Base-by-base conservation (phyloP, 2,329 filamentous ascomycete genomes). In the Ophiostoma sp. region DNA sequence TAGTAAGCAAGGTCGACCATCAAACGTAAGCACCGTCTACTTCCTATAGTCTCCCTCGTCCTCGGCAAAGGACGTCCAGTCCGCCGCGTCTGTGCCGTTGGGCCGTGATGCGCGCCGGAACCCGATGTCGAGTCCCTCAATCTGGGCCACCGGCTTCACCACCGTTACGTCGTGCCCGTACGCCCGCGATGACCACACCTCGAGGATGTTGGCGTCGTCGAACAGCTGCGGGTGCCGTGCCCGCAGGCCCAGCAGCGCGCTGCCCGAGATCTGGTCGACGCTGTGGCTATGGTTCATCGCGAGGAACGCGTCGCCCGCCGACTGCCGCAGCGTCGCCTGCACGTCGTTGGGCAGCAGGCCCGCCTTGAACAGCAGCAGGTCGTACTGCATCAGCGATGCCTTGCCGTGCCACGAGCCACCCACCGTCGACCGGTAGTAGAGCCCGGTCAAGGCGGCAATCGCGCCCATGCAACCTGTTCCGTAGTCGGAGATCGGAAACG, bases 381-480 rank as follows among this genome's bases (percentile, higher is more conserved):
- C 87, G 74, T 91, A 91, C 73, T 91, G 88, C 73, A 87, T 81
- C 18, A 91, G 79, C 1, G 86, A 88, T 0, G 83, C 85, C 66
- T 83, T 85, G 64, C 87, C 87, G 69, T 87, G 81, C 81, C 88
- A 90, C 0, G 86, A 89, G 0, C 89, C 89, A 18, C 89, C 89
- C 12, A 78, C 76, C 8, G 82, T 86, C 0, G 88, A 84, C 44
- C 89, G 82, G 72, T 84, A 82, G 73, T 86, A 87, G 8, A 91
- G 80, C 0, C 87, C 89, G 0, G 82, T 82, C 47, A 92, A 75
- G 0, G 88, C 88, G 3, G 88, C 86, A 72, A 89, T 87, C 62
- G 87, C 86, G 3, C 88, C 89, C 78, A 90, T 87, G 74, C 87
- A 90, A 42, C 89, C 89, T 0, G 89, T 91, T 52, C 88, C 88